phyloP scores from a whole-genome alignment of 805 yeast species.

The Saccharomycopsis fermentans region DNA sequence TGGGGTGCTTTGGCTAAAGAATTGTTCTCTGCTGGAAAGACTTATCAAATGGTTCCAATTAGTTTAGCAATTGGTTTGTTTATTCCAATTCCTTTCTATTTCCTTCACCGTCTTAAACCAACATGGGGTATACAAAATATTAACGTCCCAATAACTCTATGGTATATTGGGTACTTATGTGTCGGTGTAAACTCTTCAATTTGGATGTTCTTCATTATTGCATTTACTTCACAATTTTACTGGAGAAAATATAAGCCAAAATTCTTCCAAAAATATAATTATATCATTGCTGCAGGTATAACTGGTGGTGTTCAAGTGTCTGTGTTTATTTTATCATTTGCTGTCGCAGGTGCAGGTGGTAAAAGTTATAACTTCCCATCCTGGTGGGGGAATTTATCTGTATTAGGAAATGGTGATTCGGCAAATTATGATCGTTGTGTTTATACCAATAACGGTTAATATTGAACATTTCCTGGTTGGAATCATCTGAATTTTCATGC shows the following conservation, averaged over 20 bases:
- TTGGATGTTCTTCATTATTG: constrained; percentile 24
- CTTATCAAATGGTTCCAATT: constrained; percentile 26
- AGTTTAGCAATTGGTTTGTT: constrained; percentile 24
- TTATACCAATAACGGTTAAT: constrained; percentile 5
- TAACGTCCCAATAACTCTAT: constrained; percentile 24
- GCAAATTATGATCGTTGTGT: constrained; percentile 18
- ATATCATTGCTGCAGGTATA: constrained; percentile 38
- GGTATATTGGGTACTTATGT: constrained; percentile 27
- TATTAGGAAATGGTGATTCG: constrained; percentile 1
- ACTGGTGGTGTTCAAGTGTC: constrained; percentile 36
- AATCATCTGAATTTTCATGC: background rate
- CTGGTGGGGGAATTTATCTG: constrained; percentile 26
- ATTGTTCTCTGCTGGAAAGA: constrained; percentile 24
- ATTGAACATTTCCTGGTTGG: background rate
- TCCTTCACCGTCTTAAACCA: constrained; percentile 24
- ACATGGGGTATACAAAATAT: constrained; percentile 23
- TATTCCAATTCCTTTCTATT: constrained; percentile 25
- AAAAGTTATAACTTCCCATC: constrained; percentile 24
- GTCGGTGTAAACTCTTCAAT: constrained; percentile 27
- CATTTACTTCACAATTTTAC: constrained; percentile 22
- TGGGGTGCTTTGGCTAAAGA: constrained; percentile 29
- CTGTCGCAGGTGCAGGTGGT: constrained; percentile 27
- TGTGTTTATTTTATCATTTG: constrained; percentile 26
- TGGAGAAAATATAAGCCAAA: constrained; percentile 22
- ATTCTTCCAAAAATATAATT: constrained; percentile 35